A percentile compares a stretch with the other conserved stretches of the same genome.
These are phyloP conservation scores for Aspergillus puulaauensis DNA, from an alignment of 2,329 filamentous ascomycete species.

Conservation along the genomic window DNA sequence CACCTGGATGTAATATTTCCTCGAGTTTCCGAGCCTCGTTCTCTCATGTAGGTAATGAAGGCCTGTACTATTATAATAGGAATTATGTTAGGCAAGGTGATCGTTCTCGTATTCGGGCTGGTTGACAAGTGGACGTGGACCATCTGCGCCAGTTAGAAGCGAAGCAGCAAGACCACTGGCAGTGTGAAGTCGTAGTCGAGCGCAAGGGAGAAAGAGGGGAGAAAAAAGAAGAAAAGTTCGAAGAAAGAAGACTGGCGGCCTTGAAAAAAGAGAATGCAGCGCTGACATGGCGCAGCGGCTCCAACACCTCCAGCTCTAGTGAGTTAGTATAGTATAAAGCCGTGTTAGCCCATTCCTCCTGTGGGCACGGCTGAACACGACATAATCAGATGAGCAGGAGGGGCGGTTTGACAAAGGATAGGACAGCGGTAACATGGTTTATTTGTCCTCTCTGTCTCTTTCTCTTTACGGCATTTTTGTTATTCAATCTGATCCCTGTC, in stretches of 20 bases:
- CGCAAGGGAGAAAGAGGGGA: slow-evolving; percentile 4
- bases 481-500: background rate
- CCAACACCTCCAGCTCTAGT: background rate
- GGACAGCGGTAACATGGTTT: background rate
- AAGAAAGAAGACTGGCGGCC: background rate
- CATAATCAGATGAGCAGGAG: slow-evolving; percentile 1
- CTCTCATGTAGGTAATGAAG: background rate
- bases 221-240: background rate
- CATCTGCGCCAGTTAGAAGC: background rate
- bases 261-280: slow-evolving; percentile 4
- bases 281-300: slow-evolving; percentile 25
- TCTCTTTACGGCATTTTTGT: background rate
- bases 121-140: background rate
- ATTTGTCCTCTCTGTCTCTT: background rate
- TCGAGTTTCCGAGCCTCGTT: background rate
- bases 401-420: background rate
- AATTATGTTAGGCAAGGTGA: background rate
- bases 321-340: slow-evolving; percentile 3
- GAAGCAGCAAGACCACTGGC: background rate
- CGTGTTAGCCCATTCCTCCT: background rate
- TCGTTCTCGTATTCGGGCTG: background rate
- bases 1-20: background rate
- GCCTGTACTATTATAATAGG: background rate
- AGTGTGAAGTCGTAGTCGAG: background rate
- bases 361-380: slow-evolving; percentile 3